Conservation (phyloP, 202 grass and related monocot species). For the Saccharum hybrid region DNA sequence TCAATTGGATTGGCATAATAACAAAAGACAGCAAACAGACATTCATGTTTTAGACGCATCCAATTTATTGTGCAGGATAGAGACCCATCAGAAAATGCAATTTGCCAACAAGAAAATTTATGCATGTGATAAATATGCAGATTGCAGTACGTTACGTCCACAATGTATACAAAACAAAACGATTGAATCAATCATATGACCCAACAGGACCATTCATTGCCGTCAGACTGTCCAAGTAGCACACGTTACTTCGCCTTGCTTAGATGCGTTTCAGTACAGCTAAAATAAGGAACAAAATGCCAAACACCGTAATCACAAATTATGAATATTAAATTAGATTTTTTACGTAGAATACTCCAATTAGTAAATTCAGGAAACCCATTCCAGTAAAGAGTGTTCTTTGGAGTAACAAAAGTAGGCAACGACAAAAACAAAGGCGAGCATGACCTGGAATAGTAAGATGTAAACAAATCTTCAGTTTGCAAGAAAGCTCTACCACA, state of each 20-base stretch:
- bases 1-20: not conserved
- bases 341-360: not conserved
- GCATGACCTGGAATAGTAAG: not conserved
- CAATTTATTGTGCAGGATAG: slow-evolving; percentile 28
- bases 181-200: slow-evolving; percentile 6
- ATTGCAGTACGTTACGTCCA: not conserved
- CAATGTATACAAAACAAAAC: slow-evolving; percentile 9
- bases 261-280: not conserved
- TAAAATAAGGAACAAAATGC: not conserved
- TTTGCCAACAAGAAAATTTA: not conserved
- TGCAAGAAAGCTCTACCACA: slow-evolving; percentile 1
- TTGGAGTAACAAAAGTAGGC: not conserved
- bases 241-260: not conserved
- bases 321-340: not conserved
- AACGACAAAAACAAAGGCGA: not conserved
- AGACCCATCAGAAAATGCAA: not conserved
- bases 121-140: slow-evolving; percentile 36
- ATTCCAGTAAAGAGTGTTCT: not conserved
- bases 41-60: not conserved
- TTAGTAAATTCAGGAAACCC: slow-evolving; percentile 1
- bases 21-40: slow-evolving; percentile 18
- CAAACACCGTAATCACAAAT: not conserved
- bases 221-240: not conserved
- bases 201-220: not conserved
- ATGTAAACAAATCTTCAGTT: not conserved